phyloP scores from a whole-genome alignment of 805 yeast genomes.

The Lipomyces yamadae region DNA sequence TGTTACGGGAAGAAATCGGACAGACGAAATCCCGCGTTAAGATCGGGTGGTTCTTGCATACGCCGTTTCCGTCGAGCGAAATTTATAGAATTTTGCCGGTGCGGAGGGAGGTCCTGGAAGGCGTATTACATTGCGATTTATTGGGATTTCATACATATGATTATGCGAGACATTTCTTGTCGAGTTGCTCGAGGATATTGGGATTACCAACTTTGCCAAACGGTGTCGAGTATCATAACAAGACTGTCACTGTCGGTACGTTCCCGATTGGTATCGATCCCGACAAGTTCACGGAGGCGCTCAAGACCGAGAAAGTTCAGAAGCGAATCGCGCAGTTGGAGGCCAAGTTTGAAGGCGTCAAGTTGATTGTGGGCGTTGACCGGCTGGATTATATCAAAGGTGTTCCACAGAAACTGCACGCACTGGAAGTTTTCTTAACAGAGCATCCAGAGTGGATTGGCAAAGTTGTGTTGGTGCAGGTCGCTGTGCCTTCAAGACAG shows the following conservation, averaged over 20 bases:
- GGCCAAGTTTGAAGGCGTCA: conserved; percentile 71
- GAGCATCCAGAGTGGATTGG: conserved; percentile 99
- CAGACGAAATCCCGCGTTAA: conserved; percentile 60
- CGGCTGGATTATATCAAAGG: conserved; percentile 96
- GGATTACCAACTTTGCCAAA: conserved; percentile 86
- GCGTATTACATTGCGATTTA: conserved; percentile 91
- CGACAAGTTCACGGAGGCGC: conserved; percentile 82
- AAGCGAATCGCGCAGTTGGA: conserved; percentile 67
- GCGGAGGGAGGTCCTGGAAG: conserved; percentile 85
- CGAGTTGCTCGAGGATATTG: conserved; percentile 83
- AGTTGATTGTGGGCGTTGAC: conserved; percentile 95
- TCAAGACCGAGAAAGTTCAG: conserved; percentile 65
- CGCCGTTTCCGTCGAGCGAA: conserved; percentile 97
- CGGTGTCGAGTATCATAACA: conserved; percentile 77
- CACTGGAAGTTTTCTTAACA: conserved; percentile 86
- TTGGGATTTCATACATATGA: conserved; percentile 99
- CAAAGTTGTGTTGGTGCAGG: conserved; percentile 91
- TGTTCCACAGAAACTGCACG: conserved; percentile 95
- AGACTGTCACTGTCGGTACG: conserved; percentile 87
- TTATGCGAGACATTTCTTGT: conserved; percentile 92
- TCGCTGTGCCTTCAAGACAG: conserved; percentile 96
- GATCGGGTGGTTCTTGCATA: conserved; percentile 92
- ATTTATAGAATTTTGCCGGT: conserved; percentile 96
- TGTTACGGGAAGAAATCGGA: conserved; percentile 69
- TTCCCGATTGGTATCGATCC: conserved; percentile 99